Percentiles rank a stretch among this genome's conserved stretches.
phyloP scores from a whole-genome alignment of 352 stramenopile species.

The Phytophthora brassicae region DNA sequence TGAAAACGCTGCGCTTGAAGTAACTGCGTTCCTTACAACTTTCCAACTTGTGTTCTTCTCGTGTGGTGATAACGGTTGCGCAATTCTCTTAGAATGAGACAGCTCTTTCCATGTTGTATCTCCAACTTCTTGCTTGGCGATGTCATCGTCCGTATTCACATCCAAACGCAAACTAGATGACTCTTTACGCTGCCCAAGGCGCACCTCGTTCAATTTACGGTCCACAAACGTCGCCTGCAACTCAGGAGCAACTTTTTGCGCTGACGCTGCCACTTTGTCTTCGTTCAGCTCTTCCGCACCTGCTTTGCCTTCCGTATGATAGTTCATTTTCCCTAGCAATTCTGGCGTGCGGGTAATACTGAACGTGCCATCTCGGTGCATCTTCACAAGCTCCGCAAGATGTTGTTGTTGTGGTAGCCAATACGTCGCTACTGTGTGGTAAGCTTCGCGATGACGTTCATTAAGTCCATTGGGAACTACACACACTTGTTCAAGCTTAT shows the following conservation, averaged over 20 bases:
- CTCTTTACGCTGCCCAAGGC: conserved; percentile 56
- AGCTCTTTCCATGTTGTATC: conserved; percentile 53
- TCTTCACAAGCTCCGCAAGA: conserved; percentile 65
- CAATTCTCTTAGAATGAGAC: conserved; percentile 48
- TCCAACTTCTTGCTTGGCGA: conserved; percentile 18
- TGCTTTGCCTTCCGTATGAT: conserved; percentile 63
- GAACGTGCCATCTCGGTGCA: conserved; percentile 79
- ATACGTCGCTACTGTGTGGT: conserved; percentile 65
- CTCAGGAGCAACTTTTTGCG: conserved; percentile 23
- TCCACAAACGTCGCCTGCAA: conserved; percentile 45
- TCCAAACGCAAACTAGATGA: conserved; percentile 45
- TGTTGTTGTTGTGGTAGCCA: conserved; percentile 56
- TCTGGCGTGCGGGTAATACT: conserved; percentile 76
- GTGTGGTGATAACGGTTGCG: conserved; percentile 49
- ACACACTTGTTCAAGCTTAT: conserved; percentile 65
- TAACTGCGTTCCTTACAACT: conserved; percentile 30
- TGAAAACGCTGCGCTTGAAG: conserved; percentile 7
- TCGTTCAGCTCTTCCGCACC: conserved; percentile 44
- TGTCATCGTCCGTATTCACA: conserved; percentile 24
- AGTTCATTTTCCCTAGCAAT: conserved; percentile 64
- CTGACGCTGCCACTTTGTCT: conserved; percentile 37
- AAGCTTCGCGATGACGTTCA: conserved; percentile 48
- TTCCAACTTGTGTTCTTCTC: conserved; percentile 72
- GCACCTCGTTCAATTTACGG: conserved; percentile 65
- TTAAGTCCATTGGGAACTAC: conserved; percentile 55